These are phyloP conservation scores for Ampelomyces quisqualis DNA, from an alignment of 2,329 filamentous ascomycete species.

Conservation along the genomic window DNA sequence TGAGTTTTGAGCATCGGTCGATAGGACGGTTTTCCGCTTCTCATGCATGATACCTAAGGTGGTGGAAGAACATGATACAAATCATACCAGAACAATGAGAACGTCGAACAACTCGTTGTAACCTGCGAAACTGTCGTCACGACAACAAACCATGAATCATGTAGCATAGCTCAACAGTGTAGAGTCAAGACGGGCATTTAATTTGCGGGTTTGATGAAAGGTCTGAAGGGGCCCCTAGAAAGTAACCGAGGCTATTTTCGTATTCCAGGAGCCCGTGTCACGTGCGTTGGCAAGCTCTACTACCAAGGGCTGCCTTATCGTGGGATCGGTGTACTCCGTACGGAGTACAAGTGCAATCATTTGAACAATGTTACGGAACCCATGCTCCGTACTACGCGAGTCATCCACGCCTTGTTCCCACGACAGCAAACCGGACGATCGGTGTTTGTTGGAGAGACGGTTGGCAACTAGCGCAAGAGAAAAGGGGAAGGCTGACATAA, in stretches of 20 bases:
- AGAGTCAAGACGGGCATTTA: not conserved
- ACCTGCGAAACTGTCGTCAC: no score
- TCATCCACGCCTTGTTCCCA: constrained; percentile 1
- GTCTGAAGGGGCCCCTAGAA: constrained; percentile 9
- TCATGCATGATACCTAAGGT: no score
- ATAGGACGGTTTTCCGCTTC: no score
- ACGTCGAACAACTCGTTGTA: no score
- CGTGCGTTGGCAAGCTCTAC: no score
- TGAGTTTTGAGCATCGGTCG: no score
- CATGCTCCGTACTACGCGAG: not conserved
- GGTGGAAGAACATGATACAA: no score
- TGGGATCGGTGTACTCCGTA: no score
- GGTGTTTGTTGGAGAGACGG: not conserved
- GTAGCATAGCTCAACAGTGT: not conserved
- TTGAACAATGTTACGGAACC: not conserved
- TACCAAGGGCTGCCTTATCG: constrained; percentile 1
- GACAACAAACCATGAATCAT: no score
- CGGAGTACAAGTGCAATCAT: no score
- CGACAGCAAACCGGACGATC: not conserved
- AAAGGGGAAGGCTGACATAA: constrained; percentile 13
- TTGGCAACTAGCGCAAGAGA: constrained; percentile 1
- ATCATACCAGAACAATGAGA: no score
- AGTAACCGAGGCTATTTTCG: constrained; percentile 11
- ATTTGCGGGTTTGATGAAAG: constrained; percentile 19
- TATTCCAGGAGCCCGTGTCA: no score